These are phyloP conservation scores for Camellia japonica DNA, from an alignment of 148 eudicot genomes.

Conservation along the genomic window DNA sequence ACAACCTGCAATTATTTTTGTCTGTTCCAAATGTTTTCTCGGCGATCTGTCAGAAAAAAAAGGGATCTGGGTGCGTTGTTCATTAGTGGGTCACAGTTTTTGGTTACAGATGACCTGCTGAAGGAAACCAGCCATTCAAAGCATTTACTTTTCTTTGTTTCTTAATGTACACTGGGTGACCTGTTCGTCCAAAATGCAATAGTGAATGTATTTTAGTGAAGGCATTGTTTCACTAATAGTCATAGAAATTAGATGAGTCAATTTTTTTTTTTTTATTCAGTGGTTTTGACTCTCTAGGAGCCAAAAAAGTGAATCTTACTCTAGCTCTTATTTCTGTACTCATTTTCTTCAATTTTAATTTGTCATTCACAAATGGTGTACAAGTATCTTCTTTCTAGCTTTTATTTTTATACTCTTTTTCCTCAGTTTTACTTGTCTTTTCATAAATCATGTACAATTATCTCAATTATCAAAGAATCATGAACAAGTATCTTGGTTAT, in stretches of 20 bases:
- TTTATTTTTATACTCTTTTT: not conserved
- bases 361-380: not conserved
- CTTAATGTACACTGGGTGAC: not conserved
- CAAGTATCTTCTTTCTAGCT: not conserved
- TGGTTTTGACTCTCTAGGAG: not conserved
- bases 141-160: not conserved
- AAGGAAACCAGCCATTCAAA: conserved; percentile 9
- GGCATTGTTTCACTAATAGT: conserved; percentile 3
- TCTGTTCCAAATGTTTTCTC: conserved; percentile 25
- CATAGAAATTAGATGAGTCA: not conserved
- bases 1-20: not conserved
- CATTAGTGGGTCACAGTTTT: not conserved
- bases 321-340: not conserved
- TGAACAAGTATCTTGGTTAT: not conserved
- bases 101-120: not conserved
- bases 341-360: not conserved
- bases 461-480: not conserved
- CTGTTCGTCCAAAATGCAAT: not conserved
- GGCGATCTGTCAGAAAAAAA: conserved; percentile 18
- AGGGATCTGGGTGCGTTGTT: conserved; percentile 8
- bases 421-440: not conserved
- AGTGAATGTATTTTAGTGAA: conserved; percentile 8
- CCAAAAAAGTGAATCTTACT: not conserved
- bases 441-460: not conserved
- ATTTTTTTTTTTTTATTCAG: not conserved